Conservation (phyloP, 1,284 basidiomycete genomes). For the Heliocybe sulcata region DNA sequence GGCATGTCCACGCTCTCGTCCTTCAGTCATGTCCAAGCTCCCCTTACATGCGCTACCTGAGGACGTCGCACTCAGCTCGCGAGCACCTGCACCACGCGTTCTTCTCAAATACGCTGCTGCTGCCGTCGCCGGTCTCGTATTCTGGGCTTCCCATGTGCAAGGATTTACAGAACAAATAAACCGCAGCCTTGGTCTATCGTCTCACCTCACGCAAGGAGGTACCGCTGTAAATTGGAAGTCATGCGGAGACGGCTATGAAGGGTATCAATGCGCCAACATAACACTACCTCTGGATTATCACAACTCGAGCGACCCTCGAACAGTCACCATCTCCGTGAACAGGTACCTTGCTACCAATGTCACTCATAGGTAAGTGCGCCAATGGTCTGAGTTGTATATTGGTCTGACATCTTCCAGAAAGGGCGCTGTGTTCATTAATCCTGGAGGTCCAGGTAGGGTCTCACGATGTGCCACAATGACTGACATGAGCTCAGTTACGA, state of each 20-base stretch:
- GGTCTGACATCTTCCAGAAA: neutral
- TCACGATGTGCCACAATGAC: neutral
- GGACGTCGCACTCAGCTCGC: no score
- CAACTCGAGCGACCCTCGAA: neutral
- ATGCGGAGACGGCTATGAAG: constrained; percentile 2
- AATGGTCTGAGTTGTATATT: neutral
- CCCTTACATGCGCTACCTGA: no score
- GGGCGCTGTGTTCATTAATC: constrained; percentile 4
- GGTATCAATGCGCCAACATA: constrained; percentile 4
- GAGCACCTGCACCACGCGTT: no score
- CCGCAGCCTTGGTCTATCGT: no score
- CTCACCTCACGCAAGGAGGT: neutral
- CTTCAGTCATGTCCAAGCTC: no score
- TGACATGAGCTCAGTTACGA: no score
- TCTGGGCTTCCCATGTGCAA: no score
- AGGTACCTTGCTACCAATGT: constrained; percentile 1
- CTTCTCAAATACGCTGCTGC: no score
- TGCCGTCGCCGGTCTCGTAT: no score
- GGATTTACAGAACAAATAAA: no score
- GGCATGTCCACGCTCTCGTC: no score
- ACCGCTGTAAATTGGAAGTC: constrained; percentile 6
- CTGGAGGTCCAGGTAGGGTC: constrained; percentile 1
- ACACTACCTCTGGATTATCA: constrained; percentile 4
- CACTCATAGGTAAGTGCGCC: neutral
- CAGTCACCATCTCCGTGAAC: constrained; percentile 1